Base-by-base conservation (phyloP, 108 stramenopile species). In the Cyclostephanos invisitatus region DNA sequence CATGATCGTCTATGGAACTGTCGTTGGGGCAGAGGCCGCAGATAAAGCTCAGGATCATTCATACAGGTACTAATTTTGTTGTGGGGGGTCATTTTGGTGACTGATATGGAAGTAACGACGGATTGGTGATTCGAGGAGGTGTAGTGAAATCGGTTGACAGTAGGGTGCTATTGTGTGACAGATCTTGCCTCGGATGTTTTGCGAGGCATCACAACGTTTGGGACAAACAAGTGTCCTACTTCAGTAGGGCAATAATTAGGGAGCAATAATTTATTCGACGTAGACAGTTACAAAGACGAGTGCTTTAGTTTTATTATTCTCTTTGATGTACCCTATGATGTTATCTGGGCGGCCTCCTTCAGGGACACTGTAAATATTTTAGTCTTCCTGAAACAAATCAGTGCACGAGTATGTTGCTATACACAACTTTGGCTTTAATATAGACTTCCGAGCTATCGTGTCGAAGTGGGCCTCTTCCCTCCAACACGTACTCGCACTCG, bases 11-110 rank as follows among this genome's bases (percentile, higher is more conserved):
- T 72, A 74, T 29, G 83, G 83, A 71, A 75, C 75, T 51, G 83
- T 78, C 32, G 67, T 51, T 22, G 50, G 51, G 17, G 56, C 78
- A 5, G 83, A 83, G 25, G 76, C 78, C 24, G 77, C 77, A 1
- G 83, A 83, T 72, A 64, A 50, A 51, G 83, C 83, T 18, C 78
- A 80, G 64, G 79, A 80, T 56, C 78, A 70, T 38, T 80, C 78
- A 14, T 78, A 83, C 69, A 78, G 83, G 38, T 83, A 80, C 69
- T 83, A 75, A 74, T 38, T 47, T 60, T 42, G 14, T 55, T 3
- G 38, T 38, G 37, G 58, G 24, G 12, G 22, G 22, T 24, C 2
- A 8, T 2, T 10, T 18, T 11, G 53, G 53, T 27, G 25, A n/a
- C 22, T 14, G 11, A 54, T 54, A 54, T 24, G 7, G 53, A 7